Percentiles rank a stretch among this genome's conserved stretches.
phyloP scores from a whole-genome alignment of 257 asterid genomes.

The Ophiorrhiza pumila region DNA sequence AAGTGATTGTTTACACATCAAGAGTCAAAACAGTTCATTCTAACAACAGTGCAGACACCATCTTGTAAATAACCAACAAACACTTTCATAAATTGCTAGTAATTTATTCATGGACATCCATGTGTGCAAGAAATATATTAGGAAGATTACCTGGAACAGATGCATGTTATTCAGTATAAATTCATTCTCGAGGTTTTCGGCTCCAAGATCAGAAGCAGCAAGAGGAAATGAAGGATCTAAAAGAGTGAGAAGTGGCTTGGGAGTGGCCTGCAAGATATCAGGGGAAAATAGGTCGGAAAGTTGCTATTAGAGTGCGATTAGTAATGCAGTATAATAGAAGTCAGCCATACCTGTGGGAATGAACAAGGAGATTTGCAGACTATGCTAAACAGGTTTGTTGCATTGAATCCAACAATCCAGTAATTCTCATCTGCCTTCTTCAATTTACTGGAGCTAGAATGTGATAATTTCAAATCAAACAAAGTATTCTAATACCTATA shows the following conservation, averaged over 20 bases:
- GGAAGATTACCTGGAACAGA: constrained; percentile 51
- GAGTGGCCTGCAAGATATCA: constrained; percentile 51
- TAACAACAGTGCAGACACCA: not conserved
- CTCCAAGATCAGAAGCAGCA: constrained; percentile 94
- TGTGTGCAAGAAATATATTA: not conserved
- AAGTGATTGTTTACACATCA: not conserved
- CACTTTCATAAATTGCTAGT: not conserved
- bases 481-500: not conserved
- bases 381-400: constrained; percentile 75
- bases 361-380: constrained; percentile 86
- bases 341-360: constrained; percentile 70
- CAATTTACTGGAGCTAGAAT: constrained; percentile 57
- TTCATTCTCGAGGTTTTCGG: constrained; percentile 90
- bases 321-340: constrained; percentile 16
- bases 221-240: constrained; percentile 88
- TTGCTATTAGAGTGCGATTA: constrained; percentile 14
- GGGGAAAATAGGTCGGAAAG: constrained; percentile 15
- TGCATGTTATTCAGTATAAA: constrained; percentile 73
- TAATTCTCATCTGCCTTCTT: constrained; percentile 71
- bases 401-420: constrained; percentile 85
- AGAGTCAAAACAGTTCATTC: not conserved
- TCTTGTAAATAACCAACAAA: not conserved
- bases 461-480: constrained; percentile 9
- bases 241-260: constrained; percentile 83
- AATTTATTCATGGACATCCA: not conserved